A percentile compares a stretch with the other conserved stretches of the same genome.
phyloP scores from a whole-genome alignment of 352 stramenopile species.

The Phytophthora meadii region DNA sequence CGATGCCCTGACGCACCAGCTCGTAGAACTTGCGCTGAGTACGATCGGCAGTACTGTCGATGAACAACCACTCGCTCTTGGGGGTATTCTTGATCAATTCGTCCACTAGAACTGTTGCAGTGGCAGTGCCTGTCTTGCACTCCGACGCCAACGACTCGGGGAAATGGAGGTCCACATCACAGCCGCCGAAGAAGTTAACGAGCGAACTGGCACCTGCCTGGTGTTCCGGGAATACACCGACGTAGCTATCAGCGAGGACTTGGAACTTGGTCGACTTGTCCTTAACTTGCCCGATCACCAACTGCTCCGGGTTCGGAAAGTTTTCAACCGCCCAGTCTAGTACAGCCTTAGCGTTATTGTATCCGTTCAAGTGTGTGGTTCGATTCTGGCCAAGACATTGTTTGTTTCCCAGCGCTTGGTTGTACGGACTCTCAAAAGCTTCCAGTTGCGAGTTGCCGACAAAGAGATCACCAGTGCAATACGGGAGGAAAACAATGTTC shows the following conservation, averaged over 20 bases:
- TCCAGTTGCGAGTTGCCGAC: too few relatives aligned
- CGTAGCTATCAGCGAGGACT: constrained; percentile 59
- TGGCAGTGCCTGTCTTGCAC: constrained; percentile 40
- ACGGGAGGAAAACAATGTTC: too few relatives aligned
- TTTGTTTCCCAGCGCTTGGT: too few relatives aligned
- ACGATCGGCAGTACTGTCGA: constrained; percentile 35
- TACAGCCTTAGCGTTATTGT: too few relatives aligned
- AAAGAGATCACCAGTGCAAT: too few relatives aligned
- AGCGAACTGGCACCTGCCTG: constrained; percentile 30
- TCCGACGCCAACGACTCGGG: constrained; percentile 33
- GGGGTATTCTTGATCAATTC: constrained; percentile 36
- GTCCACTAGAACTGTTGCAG: constrained; percentile 36
- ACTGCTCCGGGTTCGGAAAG: constrained; percentile 22
- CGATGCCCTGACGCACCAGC: constrained; percentile 39
- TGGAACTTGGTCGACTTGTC: constrained; percentile 47
- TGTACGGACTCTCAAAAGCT: too few relatives aligned
- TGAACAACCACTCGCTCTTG: constrained; percentile 48
- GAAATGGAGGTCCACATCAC: constrained; percentile 25
- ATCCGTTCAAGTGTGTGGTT: too few relatives aligned
- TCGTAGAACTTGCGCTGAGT: constrained; percentile 33
- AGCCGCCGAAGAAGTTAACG: constrained; percentile 53
- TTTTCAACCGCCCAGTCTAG: too few relatives aligned
- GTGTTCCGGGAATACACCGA: constrained; percentile 54
- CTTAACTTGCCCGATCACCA: constrained; percentile 55
- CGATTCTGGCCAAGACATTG: too few relatives aligned